Percentiles rank a stretch among this genome's conserved stretches.
Conservation (phyloP, 805 yeast species). For the Spathaspora arborariae region DNA sequence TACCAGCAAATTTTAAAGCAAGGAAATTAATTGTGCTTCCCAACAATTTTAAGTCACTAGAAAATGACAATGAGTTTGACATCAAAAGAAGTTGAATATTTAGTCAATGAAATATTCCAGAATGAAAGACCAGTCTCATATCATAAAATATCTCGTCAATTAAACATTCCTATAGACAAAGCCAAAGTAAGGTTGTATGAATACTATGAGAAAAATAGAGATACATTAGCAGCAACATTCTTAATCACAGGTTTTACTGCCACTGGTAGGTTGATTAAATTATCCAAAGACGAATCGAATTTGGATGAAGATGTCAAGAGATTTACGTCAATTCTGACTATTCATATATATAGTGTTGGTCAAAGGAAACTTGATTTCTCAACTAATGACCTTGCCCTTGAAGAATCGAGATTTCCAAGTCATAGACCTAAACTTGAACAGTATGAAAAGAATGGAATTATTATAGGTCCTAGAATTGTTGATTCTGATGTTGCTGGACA, state of each 20-base stretch:
- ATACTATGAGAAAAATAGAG: constrained; percentile 33
- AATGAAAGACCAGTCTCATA: constrained; percentile 33
- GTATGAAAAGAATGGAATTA: constrained; percentile 27
- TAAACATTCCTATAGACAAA: constrained; percentile 32
- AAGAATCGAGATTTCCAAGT: constrained; percentile 11
- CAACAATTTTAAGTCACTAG: background rate
- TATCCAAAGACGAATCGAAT: constrained; percentile 19
- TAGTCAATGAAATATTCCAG: constrained; percentile 24
- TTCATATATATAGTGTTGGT: constrained; percentile 38
- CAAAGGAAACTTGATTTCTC: constrained; percentile 9
- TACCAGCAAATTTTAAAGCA: background rate
- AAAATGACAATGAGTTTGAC: constrained; percentile 32
- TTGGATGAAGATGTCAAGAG: constrained; percentile 18
- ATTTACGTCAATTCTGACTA: constrained; percentile 27
- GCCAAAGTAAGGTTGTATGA: constrained; percentile 38
- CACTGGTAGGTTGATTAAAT: constrained; percentile 16
- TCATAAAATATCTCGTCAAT: constrained; percentile 36
- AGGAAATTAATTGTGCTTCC: background rate
- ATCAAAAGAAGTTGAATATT: constrained; percentile 24
- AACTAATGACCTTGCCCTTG: constrained; percentile 16
- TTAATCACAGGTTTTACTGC: constrained; percentile 35
- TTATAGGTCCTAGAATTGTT: constrained; percentile 24
- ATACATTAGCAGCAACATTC: constrained; percentile 37
- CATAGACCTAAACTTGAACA: constrained; percentile 12
- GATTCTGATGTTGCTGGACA: background rate